A percentile compares a stretch with the other conserved stretches of the same genome.
phyloP scores from a whole-genome alignment of 345 rosid species.

The Citrus hindsii region DNA sequence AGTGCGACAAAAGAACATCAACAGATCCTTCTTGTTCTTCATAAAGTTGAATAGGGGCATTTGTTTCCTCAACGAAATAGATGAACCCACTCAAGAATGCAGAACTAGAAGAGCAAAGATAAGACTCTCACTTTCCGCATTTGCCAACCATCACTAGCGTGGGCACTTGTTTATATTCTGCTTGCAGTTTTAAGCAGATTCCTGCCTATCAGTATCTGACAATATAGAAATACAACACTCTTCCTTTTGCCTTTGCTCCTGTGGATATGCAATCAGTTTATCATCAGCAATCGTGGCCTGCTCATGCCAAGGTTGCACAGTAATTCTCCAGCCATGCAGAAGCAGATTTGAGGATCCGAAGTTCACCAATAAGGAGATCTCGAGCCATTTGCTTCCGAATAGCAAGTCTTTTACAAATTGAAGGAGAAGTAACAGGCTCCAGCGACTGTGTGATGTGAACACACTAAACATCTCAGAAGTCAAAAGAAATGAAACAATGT shows the following conservation, averaged over 20 bases:
- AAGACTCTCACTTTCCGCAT: not conserved
- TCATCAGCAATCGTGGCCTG: not conserved
- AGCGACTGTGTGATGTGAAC: constrained; percentile 46
- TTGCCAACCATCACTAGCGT: not conserved
- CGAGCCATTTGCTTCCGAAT: constrained; percentile 57
- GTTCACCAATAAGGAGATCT: constrained; percentile 70
- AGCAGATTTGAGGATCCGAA: constrained; percentile 63
- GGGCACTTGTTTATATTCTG: not conserved
- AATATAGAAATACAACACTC: not conserved
- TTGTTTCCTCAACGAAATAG: not conserved
- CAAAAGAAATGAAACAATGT: not conserved
- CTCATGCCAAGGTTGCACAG: constrained; percentile 29
- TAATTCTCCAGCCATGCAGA: constrained; percentile 66
- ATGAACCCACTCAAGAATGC: not conserved
- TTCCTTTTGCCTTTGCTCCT: not conserved
- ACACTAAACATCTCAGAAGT: constrained; percentile 5
- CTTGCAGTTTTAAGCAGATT: not conserved
- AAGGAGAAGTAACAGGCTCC: constrained; percentile 18
- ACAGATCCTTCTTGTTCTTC: not conserved
- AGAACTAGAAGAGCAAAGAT: not conserved
- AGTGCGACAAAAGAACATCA: not conserved
- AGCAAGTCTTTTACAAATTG: constrained; percentile 20
- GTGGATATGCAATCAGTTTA: not conserved
- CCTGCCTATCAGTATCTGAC: not conserved
- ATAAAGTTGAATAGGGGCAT: not conserved